phyloP scores from a whole-genome alignment of 2,329 filamentous ascomycete genomes.

The Colletotrichum eleusines region DNA sequence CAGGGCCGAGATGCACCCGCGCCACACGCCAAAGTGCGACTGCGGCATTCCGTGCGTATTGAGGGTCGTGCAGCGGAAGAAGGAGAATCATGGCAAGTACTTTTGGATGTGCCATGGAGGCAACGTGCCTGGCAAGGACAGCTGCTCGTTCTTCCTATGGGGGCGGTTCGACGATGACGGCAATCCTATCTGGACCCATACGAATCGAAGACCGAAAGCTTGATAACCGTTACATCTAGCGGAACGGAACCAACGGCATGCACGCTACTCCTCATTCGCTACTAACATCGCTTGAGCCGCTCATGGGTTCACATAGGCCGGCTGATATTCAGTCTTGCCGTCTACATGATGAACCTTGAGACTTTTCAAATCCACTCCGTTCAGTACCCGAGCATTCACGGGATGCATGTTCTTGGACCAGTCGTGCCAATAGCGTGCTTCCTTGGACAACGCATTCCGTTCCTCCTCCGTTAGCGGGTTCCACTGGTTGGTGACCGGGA shows the following conservation, averaged over 20 bases:
- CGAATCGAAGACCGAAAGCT: slow-evolving; percentile 4
- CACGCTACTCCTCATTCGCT: neutral
- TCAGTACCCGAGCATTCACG: slow-evolving; percentile 56
- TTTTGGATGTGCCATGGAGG: slow-evolving; percentile 95
- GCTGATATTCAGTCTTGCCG: slow-evolving; percentile 47
- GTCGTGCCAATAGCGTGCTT: slow-evolving; percentile 42
- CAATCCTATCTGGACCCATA: slow-evolving; percentile 72
- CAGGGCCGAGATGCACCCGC: slow-evolving; percentile 80
- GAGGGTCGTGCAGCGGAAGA: slow-evolving; percentile 83
- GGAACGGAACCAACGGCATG: neutral
- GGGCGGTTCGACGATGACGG: slow-evolving; percentile 89
- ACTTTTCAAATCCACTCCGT: slow-evolving; percentile 52
- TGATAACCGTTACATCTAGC: slow-evolving; percentile 1
- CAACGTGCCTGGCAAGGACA: slow-evolving; percentile 75
- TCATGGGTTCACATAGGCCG: slow-evolving; percentile 58
- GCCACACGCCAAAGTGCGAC: slow-evolving; percentile 80
- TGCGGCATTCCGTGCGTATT: slow-evolving; percentile 78
- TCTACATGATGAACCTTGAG: slow-evolving; percentile 46
- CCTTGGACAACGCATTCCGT: slow-evolving; percentile 50
- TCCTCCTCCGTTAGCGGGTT: slow-evolving; percentile 52
- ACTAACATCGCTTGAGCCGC: neutral
- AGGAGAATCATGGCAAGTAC: slow-evolving; percentile 81
- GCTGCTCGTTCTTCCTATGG: slow-evolving; percentile 87
- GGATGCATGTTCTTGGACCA: slow-evolving; percentile 43
- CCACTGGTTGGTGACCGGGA: slow-evolving; percentile 53